Base-by-base conservation (phyloP, 2,329 filamentous ascomycete species). In the Colletotrichum falcatum region DNA sequence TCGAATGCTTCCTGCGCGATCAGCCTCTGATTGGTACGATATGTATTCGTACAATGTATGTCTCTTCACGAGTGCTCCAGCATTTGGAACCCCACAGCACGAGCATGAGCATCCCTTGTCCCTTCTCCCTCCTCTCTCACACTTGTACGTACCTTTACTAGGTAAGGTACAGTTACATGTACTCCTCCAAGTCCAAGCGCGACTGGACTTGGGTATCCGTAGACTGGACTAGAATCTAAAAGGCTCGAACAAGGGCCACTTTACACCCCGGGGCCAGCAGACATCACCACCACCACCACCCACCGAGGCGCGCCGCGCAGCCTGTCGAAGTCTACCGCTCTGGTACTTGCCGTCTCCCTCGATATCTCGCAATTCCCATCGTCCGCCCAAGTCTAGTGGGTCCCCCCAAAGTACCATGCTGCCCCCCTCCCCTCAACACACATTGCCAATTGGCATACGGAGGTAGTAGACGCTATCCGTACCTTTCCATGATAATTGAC, bases 1-100 rank as follows among this genome's bases (percentile, higher is more conserved):
- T 16, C 65, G 48, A 69, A 61, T 56, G 30, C 65, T 71, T 61
- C 61, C 63, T 67, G 77, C 77, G 77, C 78, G 77, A 77, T 78
- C 76, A 62, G 64, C 58, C 71, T 74, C 75, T 74, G 75, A 79
- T 79, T 79, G 78, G 78, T 67, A 77, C 75, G 78, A 78, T 78
- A 78, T n/a, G n/a, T n/a, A n/a, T n/a, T n/a, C n/a, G n/a, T n/a
- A n/a, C n/a, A n/a, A n/a, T n/a, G n/a, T n/a, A n/a, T 68, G 67
- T 70, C 59, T 54, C 69, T 71, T 55, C 59, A 59, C 54, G 44
- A 71, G 61, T 46, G 61, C 48, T 71, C 69, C 54, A 69, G 69
- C 75, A 68, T 59, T 61, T 66, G 64, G 65, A 44, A 49, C 62
- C 65, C 66, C 67, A 68, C 69, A 58, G 33, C 48, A 63, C 55